A percentile compares a stretch with the other conserved stretches of the same genome.
Evolutionary conservation across 768 basidiomycete species (phyloP).

Genomic region (Lactarius sanguifluus): DNA sequence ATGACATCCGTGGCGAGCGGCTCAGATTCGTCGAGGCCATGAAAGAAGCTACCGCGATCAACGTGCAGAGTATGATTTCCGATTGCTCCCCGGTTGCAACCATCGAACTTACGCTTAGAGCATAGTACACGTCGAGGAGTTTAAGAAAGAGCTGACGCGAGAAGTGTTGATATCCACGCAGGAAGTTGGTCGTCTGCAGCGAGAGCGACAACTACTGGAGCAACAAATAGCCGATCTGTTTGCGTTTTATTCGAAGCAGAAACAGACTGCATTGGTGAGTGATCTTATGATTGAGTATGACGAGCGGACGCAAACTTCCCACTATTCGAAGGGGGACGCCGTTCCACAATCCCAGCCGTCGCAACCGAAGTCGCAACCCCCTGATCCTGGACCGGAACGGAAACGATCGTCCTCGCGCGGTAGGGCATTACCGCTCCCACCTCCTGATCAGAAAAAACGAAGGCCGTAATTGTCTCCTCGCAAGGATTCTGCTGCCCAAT

Average conservation of each 20-base stretch:
- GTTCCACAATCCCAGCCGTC: constrained; percentile 8
- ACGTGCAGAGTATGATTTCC: constrained; percentile 61
- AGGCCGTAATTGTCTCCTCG: neutral
- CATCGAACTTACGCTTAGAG: constrained; percentile 19
- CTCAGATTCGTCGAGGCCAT: constrained; percentile 91
- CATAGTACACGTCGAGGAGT: constrained; percentile 81
- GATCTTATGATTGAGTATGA: neutral
- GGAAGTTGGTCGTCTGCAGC: constrained; percentile 67
- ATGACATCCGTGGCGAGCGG: constrained; percentile 83
- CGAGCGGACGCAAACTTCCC: neutral
- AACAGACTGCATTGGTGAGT: constrained; percentile 38
- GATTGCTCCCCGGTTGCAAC: neutral
- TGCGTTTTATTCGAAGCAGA: constrained; percentile 69
- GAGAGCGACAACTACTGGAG: constrained; percentile 63
- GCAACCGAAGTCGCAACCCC: constrained; percentile 14
- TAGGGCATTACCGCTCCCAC: constrained; percentile 23
- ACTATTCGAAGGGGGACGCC: constrained; percentile 4
- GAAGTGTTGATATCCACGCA: constrained; percentile 75
- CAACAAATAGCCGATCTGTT: constrained; percentile 73
- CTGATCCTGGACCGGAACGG: constrained; percentile 12
- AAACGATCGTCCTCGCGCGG: constrained; percentile 12
- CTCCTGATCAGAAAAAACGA: constrained; percentile 16
- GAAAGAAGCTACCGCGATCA: constrained; percentile 89
- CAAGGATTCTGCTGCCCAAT: neutral
- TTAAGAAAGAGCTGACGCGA: constrained; percentile 74